Evolutionary conservation across 495 filamentous ascomycete species (phyloP), one percentile per base, ranked within the genome.

Genomic region (Aspergillus bridgeri): DNA sequence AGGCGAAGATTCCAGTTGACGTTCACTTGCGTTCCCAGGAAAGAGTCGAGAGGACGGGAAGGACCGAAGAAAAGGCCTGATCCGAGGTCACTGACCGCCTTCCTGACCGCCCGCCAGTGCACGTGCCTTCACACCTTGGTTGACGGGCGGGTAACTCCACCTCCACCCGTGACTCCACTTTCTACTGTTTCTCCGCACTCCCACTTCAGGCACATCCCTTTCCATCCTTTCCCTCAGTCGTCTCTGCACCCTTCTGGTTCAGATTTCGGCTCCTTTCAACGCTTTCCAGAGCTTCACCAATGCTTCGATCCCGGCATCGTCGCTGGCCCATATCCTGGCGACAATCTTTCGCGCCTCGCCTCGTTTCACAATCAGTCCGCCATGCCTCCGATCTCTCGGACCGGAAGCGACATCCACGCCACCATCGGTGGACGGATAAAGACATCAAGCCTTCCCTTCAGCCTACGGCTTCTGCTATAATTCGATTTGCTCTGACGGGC

Each of bases 401-500:
- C 43, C 38, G 59, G 65, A 43, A 42, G 54, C 38, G n/a, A n/a
- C n/a, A n/a, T n/a, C n/a, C n/a, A n/a, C n/a, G 5, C 47, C 33
- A 58, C 56, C 6, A 49, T 51, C 20, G 38, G 27, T 53, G 29
- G 33, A 18, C 49, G 44, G 24, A 5, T 29, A 22, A 55, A 53
- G 20, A 42, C 49, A 50, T 51, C 47, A 23, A 1, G 8, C 27
- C 50, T 21, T 48, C 49, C n/a, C 47, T 11, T 20, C 53, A 64
- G 57, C 65, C 68, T 29, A 60, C 67, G 13, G 64, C 69, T 17
- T 68, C 69, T 18, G 60, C 73, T 23, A 20, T 73, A 48, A 59
- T 76, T 21, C 69, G 72, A 46, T 71, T 66, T 46, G 60, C 63
- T 17, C 44, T 78, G 20, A 71, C 55, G 5, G 66, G 60, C 8